Evolutionary conservation across 805 yeast species (phyloP), one percentile per base, ranked within the genome.

Genomic region (Cyberlindnera sargentensis): DNA sequence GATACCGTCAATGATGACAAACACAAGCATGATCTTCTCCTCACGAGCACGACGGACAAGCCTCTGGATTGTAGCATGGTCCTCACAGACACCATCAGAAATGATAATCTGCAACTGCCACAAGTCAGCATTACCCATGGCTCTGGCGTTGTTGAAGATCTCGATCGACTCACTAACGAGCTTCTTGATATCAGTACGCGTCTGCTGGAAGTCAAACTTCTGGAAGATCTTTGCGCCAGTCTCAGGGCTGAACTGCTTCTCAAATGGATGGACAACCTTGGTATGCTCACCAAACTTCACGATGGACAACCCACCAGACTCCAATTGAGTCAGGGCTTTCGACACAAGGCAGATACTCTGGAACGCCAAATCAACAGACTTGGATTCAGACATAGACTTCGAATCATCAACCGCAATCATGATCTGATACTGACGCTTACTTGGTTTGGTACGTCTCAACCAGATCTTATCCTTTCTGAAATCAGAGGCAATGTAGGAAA

Each of bases 321-420:
- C 99, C 45, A 93, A 70, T 60, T 89, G 96, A 0, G 96, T 84
- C 49, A 93, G 73, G 0, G 99, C 96, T 62, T 88, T 90, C 4
- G 96, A 82, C 2, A 93, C 98, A 36, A 93, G 72, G 6, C 97
- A 91, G 57, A 93, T 85, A 60, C 95, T 83, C 57, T 93, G 91
- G 76, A 89, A 89, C 0, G 99, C 98, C 46, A 93, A 72, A 51
- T 86, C 88, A 15, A 88, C 91, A 32, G 95, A 82, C 51, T 83
- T 80, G 25, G 96, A 84, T 63, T 91, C 98, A 45, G 90, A 80
- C 99, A 93, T 93, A 1, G 98, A 91, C 63, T 87, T 89, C 29
- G 99, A 93, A 61, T 93, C 96, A 68, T 93, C 99, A 39, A 93
- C 84, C 1, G 99, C 90, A 51, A 93, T 84, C 96, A 95, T 86